Conservation (phyloP, 2,329 filamentous ascomycete genomes). For the Scolecobasidium constrictum region DNA sequence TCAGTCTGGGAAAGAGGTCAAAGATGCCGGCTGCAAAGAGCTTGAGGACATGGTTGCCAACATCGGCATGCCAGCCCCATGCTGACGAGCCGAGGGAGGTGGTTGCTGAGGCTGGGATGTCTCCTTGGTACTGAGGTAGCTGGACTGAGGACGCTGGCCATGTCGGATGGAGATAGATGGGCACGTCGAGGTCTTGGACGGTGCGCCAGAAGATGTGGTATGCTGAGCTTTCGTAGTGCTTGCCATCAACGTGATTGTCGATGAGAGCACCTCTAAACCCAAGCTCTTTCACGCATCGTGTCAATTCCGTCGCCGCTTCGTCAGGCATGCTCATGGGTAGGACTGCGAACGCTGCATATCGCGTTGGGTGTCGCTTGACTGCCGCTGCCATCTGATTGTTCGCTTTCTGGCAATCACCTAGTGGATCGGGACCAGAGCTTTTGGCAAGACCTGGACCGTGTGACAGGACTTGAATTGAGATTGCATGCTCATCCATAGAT, state of each 20-base stretch:
- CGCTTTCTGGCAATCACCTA: constrained; percentile 8
- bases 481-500: constrained; percentile 16
- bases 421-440: not conserved
- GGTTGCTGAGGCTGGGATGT: constrained; percentile 22
- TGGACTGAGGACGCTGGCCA: constrained; percentile 21
- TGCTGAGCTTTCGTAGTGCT: constrained; percentile 32
- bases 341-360: constrained; percentile 32
- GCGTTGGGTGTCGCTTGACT: constrained; percentile 22
- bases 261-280: constrained; percentile 39
- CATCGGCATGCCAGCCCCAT: constrained; percentile 42
- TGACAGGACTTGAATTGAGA: constrained; percentile 20
- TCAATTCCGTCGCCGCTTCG: constrained; percentile 26
- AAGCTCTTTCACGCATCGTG: constrained; percentile 31
- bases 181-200: constrained; percentile 30
- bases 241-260: constrained; percentile 29
- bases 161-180: constrained; percentile 33
- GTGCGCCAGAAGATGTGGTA: constrained; percentile 33
- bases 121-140: constrained; percentile 22
- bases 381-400: constrained; percentile 24
- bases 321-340: constrained; percentile 29
- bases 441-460: constrained; percentile 18
- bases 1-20: constrained; percentile 41
- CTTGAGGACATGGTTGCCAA: constrained; percentile 36
- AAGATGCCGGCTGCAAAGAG: constrained; percentile 45
- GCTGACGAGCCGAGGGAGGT: constrained; percentile 29